Percentiles rank a stretch among this genome's conserved stretches.
phyloP scores from a whole-genome alignment of 1,284 basidiomycete genomes.

The Ustilago curta region DNA sequence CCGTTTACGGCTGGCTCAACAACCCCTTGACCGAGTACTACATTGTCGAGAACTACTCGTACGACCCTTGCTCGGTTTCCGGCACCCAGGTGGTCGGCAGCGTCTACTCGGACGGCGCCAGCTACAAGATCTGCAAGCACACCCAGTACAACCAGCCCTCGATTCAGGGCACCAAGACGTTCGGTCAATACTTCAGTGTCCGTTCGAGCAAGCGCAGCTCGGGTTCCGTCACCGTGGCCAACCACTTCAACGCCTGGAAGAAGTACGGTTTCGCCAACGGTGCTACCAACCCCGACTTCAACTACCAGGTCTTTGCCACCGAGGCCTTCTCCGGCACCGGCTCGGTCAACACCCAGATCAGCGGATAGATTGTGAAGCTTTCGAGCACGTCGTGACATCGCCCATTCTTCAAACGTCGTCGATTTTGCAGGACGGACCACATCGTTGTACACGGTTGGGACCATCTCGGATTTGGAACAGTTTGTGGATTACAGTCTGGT shows the following conservation, averaged over 20 bases:
- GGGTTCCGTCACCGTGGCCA: slow-evolving; percentile 26
- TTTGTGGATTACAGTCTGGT: no score
- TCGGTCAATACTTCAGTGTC: slow-evolving; percentile 36
- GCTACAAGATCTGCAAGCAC: slow-evolving; percentile 45
- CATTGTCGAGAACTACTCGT: slow-evolving; percentile 41
- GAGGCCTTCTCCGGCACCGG: slow-evolving; percentile 35
- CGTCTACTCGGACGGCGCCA: slow-evolving; percentile 32
- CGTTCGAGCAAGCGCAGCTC: slow-evolving; percentile 33
- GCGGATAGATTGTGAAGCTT: slow-evolving; percentile 16
- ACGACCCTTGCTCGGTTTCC: slow-evolving; percentile 33
- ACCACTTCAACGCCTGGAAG: slow-evolving; percentile 46
- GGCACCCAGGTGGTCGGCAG: slow-evolving; percentile 17
- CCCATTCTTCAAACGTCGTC: neutral
- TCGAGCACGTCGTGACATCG: neutral
- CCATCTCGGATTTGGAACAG: neutral
- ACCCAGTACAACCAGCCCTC: slow-evolving; percentile 45
- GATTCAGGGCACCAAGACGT: slow-evolving; percentile 47
- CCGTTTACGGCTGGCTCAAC: slow-evolving; percentile 45
- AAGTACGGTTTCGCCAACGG: slow-evolving; percentile 37
- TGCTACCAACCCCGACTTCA: slow-evolving; percentile 29
- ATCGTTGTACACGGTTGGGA: neutral
- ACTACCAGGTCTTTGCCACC: slow-evolving; percentile 49
- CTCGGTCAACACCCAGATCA: slow-evolving; percentile 17
- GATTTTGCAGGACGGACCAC: neutral
- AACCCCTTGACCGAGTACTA: slow-evolving; percentile 45